Evolutionary conservation across 2,329 filamentous ascomycete species (phyloP).

Genomic region (Pestalotiopsis sp.): DNA sequence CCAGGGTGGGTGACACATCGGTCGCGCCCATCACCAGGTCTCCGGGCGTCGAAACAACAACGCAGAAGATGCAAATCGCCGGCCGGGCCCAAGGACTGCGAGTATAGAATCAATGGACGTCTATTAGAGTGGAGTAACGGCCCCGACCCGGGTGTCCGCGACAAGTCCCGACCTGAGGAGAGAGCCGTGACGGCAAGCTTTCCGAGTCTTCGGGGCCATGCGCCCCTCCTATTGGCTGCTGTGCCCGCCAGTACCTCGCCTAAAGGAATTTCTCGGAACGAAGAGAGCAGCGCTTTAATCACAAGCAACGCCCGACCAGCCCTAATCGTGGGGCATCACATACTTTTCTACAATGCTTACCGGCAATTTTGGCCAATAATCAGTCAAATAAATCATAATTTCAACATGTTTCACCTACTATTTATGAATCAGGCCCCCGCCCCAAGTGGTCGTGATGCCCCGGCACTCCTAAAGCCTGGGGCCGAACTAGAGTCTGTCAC

Average conservation of each 20-base stretch:
- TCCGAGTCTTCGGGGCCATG: conserved; percentile 11
- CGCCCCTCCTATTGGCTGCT: conserved; percentile 5
- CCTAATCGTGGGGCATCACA: conserved; percentile 1
- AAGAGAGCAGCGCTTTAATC: not conserved
- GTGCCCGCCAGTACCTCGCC: not conserved
- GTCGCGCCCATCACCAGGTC: not conserved
- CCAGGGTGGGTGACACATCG: not conserved
- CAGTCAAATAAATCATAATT: not conserved
- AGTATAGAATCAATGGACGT: conserved; percentile 3
- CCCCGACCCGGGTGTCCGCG: conserved; percentile 7
- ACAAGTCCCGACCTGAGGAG: not conserved
- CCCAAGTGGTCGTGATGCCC: too few relatives aligned
- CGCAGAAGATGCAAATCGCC: not conserved
- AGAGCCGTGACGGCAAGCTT: conserved; percentile 7
- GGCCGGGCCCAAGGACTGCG: not conserved
- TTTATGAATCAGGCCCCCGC: not conserved
- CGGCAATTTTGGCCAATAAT: not conserved
- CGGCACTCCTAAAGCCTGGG: too few relatives aligned
- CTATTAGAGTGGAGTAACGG: conserved; percentile 12
- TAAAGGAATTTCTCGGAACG: conserved; percentile 13
- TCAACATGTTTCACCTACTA: not conserved
- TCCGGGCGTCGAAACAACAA: not conserved
- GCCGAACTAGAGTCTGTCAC: too few relatives aligned
- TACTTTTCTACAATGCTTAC: not conserved
- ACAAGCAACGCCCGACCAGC: not conserved